Evolutionary conservation across 177 flowering plant species (phyloP), one percentile per base, ranked within the genome.

Genomic region (Telopea speciosissima): DNA sequence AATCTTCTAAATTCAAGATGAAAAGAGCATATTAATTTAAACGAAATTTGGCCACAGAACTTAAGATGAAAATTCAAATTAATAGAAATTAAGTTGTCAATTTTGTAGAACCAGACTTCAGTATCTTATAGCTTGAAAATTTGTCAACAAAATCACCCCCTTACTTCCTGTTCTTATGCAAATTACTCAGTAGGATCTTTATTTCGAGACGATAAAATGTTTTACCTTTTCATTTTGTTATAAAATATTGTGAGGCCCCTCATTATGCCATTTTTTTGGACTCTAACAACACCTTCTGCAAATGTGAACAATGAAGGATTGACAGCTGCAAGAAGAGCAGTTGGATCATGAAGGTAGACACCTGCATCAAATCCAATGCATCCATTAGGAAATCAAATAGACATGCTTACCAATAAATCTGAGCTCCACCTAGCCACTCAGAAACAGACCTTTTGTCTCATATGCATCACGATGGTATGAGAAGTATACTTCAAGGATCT

Each of bases 321-420:
- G 61, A 92, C 79, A 58, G 97, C 97, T 62, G 93, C 99, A 77
- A 92, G 80, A 68, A 92, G 45, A 26, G 90, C 78, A 49, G 97
- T 78, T 40, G 99, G 99, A 81, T 95, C 99, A 75, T 95, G 99
- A 85, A 95, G 99, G 78, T 90, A 92, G 28, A 92, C 97, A 68
- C 99, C 99, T 95, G 78, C 79, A 83, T 28, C 7, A 54, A 74
- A 49, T 24, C 24, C 66, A 73, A 71, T 7, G 63, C n/a, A 68
- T 11, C 60, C 60, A 58, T 36, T 56, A 45, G 24, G 58, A 31
- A 25, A 65, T 33, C 52, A 45, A 72, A 62, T 49, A 40, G 58
- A 71, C 23, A 42, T 25, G 25, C 1, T 2, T 52, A 52, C 31
- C 28, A 10, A 17, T 23, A 21, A 13, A 24, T 66, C 1, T 62